phyloP scores from a whole-genome alignment of 495 filamentous ascomycete species.

The Neurospora tetraspora region DNA sequence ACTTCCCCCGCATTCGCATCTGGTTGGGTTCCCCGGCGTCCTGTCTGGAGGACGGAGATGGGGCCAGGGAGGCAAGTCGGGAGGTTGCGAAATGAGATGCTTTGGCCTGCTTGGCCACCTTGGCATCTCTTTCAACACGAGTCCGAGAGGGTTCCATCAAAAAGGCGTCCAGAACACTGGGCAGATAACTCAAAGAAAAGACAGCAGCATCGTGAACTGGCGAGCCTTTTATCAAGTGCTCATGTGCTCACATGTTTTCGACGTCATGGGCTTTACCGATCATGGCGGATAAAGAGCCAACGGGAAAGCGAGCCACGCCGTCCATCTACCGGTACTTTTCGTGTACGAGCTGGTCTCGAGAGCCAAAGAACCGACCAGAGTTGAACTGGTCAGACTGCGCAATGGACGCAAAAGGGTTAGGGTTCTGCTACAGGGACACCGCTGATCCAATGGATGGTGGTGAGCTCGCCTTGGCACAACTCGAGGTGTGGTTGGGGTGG shows the following conservation, averaged over 20 bases:
- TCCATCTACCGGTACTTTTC: neutral
- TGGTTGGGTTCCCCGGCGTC: slow-evolving; percentile 11
- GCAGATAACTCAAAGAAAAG: neutral
- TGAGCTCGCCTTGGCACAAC: neutral
- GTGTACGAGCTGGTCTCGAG: neutral
- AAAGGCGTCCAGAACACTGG: neutral
- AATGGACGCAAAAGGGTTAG: neutral
- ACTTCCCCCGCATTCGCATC: slow-evolving; percentile 20
- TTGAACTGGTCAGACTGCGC: neutral
- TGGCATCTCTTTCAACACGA: neutral
- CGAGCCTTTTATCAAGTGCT: neutral
- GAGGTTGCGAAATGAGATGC: neutral
- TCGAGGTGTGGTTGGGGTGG: neutral
- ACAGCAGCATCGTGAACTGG: neutral
- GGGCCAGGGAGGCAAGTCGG: neutral
- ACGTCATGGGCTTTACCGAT: neutral
- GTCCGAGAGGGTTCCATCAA: neutral
- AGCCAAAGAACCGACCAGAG: neutral
- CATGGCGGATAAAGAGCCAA: neutral
- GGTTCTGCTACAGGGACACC: neutral
- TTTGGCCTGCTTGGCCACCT: neutral
- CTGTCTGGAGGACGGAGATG: neutral
- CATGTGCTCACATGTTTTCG: neutral
- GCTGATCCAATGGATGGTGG: neutral
- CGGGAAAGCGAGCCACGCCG: neutral